Percentiles rank a stretch among this genome's conserved stretches.
phyloP scores from a whole-genome alignment of 2,329 filamentous ascomycete genomes.

The Tolypocladium ophioglossoides region DNA sequence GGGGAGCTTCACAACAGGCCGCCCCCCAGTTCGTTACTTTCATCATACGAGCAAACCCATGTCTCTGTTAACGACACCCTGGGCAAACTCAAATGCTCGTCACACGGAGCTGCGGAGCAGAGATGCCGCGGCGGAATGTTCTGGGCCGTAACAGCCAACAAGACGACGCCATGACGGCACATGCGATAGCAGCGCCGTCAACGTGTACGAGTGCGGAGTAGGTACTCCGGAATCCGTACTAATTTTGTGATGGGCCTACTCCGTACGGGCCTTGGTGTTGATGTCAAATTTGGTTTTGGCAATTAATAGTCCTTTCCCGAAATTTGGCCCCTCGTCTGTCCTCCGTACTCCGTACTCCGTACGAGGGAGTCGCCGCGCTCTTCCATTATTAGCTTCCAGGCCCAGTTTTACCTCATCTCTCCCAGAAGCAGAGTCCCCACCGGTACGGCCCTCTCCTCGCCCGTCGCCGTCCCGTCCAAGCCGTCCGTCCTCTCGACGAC shows the following conservation, averaged over 20 bases:
- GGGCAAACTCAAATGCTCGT: background rate
- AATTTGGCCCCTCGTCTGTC: background rate
- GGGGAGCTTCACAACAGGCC: background rate
- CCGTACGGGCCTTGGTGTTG: no score
- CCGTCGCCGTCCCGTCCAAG: background rate
- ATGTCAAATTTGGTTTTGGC: no score
- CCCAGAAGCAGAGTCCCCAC: background rate
- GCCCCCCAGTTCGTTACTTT: background rate
- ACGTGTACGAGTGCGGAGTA: no score
- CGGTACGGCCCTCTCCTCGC: constrained; percentile 6
- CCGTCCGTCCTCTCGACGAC: background rate
- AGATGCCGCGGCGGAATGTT: background rate
- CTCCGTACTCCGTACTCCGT: no score
- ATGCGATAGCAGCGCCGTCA: background rate
- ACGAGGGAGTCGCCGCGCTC: background rate
- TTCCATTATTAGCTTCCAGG: background rate
- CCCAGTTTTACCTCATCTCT: background rate
- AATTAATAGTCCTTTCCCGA: background rate
- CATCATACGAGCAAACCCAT: background rate
- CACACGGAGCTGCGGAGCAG: background rate
- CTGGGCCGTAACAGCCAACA: background rate
- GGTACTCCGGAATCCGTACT: no score
- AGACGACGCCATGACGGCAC: background rate
- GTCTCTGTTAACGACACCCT: background rate
- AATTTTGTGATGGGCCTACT: no score